phyloP scores from a whole-genome alignment of 1,284 basidiomycete genomes.

The Pseudozyma sp. region DNA sequence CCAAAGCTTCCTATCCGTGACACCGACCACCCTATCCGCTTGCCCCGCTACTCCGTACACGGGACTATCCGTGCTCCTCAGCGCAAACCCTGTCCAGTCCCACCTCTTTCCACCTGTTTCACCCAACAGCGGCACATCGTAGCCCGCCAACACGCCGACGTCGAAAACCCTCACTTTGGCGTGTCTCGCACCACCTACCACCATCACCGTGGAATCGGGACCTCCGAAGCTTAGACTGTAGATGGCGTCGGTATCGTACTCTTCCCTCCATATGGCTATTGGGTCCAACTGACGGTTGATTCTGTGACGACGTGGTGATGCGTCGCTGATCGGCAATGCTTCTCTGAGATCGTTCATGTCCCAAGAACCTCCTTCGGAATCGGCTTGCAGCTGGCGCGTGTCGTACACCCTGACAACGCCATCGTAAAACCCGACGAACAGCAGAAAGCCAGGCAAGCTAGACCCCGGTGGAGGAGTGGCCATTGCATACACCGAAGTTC shows the following conservation, averaged over 20 bases:
- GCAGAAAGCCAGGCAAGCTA: slow-evolving; percentile 26
- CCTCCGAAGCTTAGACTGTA: slow-evolving; percentile 45
- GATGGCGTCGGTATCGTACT: slow-evolving; percentile 31
- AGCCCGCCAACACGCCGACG: slow-evolving; percentile 6
- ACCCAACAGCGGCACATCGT: slow-evolving; percentile 16
- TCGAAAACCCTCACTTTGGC: slow-evolving; percentile 34
- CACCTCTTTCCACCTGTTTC: background rate
- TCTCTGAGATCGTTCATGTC: slow-evolving; percentile 2
- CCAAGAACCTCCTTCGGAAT: background rate
- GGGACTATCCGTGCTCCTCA: slow-evolving; percentile 27
- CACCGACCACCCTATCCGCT: slow-evolving; percentile 27
- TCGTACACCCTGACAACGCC: slow-evolving; percentile 50
- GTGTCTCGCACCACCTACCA: slow-evolving; percentile 30
- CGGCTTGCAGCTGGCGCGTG: slow-evolving; percentile 10
- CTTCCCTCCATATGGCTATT: slow-evolving; percentile 21
- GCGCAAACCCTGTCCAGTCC: slow-evolving; percentile 42
- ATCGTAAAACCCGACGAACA: slow-evolving; percentile 52
- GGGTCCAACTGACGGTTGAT: slow-evolving; percentile 15
- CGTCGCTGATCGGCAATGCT: background rate
- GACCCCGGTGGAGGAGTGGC: slow-evolving; percentile 10
- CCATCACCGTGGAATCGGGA: slow-evolving; percentile 3
- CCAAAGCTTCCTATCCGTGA: slow-evolving; percentile 40
- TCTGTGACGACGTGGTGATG: background rate
- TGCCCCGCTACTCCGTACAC: slow-evolving; percentile 21
- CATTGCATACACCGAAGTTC: slow-evolving; percentile 37